These are phyloP conservation scores for Rutstroemia sp. DNA, from an alignment of 2,329 filamentous ascomycete genomes.

Conservation along the genomic window DNA sequence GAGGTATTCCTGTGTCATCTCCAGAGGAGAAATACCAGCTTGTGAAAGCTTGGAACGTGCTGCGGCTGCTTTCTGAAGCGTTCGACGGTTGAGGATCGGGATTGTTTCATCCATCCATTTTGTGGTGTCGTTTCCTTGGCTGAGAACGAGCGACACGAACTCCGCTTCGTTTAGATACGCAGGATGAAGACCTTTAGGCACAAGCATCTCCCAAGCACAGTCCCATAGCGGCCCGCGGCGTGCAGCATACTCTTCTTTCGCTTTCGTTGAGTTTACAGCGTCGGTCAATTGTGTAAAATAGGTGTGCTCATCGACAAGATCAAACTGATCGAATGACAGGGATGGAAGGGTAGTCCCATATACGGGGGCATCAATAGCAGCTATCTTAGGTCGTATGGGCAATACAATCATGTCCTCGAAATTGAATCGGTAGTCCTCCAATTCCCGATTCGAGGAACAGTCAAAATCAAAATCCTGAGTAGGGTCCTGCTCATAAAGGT, in stretches of 20 bases:
- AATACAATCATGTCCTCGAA: conserved; percentile 9
- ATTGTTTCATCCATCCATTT: conserved; percentile 11
- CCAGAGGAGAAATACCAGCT: conserved; percentile 13
- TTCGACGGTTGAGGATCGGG: conserved; percentile 3
- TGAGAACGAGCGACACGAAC: conserved; percentile 12
- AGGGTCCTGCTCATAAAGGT: conserved; percentile 7
- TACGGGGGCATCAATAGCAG: not conserved
- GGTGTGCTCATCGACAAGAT: conserved; percentile 3
- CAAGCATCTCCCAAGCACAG: conserved; percentile 10
- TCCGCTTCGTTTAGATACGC: conserved; percentile 11
- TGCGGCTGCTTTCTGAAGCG: conserved; percentile 6
- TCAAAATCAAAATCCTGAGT: not conserved
- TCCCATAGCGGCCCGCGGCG: conserved; percentile 12
- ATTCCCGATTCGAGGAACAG: not conserved
- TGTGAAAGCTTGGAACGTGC: conserved; percentile 8
- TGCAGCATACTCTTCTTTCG: conserved; percentile 7
- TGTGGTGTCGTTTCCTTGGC: not conserved
- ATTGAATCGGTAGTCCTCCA: not conserved
- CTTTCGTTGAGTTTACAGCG: conserved; percentile 1
- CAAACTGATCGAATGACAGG: conserved; percentile 3
- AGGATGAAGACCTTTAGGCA: conserved; percentile 12
- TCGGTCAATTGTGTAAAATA: conserved; percentile 1
- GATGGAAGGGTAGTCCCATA: not conserved
- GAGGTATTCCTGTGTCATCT: conserved; percentile 8
- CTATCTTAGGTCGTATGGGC: conserved; percentile 4